Evolutionary conservation across 2,329 filamentous ascomycete genomes (phyloP).

Genomic region (Didymella exigua): DNA sequence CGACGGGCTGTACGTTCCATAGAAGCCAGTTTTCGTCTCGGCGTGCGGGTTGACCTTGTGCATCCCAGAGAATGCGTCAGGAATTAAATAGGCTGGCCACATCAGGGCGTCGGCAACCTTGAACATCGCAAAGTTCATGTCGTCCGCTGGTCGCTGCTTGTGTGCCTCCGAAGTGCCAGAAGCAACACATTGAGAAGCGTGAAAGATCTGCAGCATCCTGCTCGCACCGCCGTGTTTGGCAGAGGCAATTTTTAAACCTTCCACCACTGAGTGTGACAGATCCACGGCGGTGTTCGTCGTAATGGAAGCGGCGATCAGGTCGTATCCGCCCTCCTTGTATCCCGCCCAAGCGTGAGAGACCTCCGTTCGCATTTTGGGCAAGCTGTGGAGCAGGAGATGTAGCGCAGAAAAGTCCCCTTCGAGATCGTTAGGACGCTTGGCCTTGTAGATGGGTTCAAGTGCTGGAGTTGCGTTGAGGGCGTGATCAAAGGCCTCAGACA

Average conservation of each 20-base stretch:
- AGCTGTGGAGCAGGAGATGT: constrained; percentile 17
- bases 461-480: constrained; percentile 16
- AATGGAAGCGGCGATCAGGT: constrained; percentile 24
- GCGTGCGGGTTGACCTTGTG: constrained; percentile 27
- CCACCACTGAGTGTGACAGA: constrained; percentile 23
- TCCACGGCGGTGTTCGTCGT: constrained; percentile 28
- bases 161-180: not conserved
- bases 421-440: constrained; percentile 5
- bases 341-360: constrained; percentile 18
- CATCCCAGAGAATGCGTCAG: constrained; percentile 31
- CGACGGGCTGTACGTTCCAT: constrained; percentile 38
- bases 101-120: constrained; percentile 8
- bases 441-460: constrained; percentile 9
- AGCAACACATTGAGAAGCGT: not conserved
- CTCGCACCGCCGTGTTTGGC: constrained; percentile 9
- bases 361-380: constrained; percentile 19
- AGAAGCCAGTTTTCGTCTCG: constrained; percentile 36
- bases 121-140: constrained; percentile 14
- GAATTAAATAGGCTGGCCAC: constrained; percentile 2
- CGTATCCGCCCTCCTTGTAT: constrained; percentile 19
- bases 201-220: constrained; percentile 19
- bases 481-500: constrained; percentile 47
- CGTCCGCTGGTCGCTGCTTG: not conserved
- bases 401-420: constrained; percentile 19
- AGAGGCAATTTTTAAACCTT: constrained; percentile 16